Conservation (phyloP, 345 rosid genomes). For the Pistacia atlantica region DNA sequence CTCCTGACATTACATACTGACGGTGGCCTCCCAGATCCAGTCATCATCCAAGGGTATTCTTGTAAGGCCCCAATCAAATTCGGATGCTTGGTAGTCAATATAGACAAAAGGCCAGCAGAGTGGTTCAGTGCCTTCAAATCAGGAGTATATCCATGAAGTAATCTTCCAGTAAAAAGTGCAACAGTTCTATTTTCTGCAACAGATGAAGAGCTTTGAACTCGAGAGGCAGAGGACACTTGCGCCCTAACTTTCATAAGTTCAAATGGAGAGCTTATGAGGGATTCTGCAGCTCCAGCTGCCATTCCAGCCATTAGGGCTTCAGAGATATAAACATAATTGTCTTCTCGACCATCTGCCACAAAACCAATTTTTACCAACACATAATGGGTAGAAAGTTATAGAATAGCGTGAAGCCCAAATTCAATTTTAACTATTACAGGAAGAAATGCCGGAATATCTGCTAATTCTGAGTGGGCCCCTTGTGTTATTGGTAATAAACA, state of each 20-base stretch:
- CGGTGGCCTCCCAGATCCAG: constrained; percentile 91
- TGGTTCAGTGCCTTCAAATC: constrained; percentile 65
- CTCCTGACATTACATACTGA: constrained; percentile 65
- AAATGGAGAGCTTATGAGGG: constrained; percentile 70
- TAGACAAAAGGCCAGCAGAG: constrained; percentile 68
- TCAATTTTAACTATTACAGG: neutral
- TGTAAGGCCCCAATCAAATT: constrained; percentile 65
- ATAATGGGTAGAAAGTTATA: neutral
- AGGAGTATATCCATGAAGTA: constrained; percentile 61
- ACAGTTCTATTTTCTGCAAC: constrained; percentile 32
- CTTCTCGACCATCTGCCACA: constrained; percentile 81
- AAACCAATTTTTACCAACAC: constrained; percentile 14
- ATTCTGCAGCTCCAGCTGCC: constrained; percentile 79
- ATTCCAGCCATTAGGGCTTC: constrained; percentile 86
- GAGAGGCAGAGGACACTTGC: constrained; percentile 79
- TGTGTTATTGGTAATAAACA: neutral
- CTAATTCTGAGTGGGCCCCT: neutral
- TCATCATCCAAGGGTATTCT: constrained; percentile 95
- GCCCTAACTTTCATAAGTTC: constrained; percentile 79
- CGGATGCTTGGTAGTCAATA: constrained; percentile 64
- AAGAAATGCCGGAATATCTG: neutral
- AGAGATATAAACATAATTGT: constrained; percentile 56
- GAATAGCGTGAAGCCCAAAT: neutral
- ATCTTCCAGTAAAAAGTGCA: constrained; percentile 48
- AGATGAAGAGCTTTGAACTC: constrained; percentile 38